Conservation (phyloP, 192 early-diverging fungal species). For the Chytriomyces confervae region DNA sequence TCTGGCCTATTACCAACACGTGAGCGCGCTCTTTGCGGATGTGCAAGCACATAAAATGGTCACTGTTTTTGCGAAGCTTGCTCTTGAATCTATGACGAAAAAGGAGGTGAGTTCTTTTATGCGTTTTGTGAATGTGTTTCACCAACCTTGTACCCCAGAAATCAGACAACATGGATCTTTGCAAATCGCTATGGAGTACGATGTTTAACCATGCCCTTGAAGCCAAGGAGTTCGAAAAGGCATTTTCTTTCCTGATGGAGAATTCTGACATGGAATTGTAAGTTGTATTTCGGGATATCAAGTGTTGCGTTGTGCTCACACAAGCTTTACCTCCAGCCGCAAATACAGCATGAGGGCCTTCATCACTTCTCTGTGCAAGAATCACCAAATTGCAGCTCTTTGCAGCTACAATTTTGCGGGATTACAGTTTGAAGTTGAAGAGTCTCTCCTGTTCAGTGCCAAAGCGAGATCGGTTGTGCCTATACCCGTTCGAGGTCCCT, state of each 20-base stretch:
- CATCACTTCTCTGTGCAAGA: conserved; percentile 33
- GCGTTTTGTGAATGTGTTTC: neutral
- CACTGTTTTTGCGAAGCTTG: conserved; percentile 37
- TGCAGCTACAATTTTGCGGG: conserved; percentile 40
- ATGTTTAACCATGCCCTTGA: conserved; percentile 39
- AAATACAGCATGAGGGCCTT: conserved; percentile 38
- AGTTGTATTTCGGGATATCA: conserved; percentile 27
- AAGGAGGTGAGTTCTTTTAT: conserved; percentile 24
- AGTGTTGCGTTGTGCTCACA: neutral
- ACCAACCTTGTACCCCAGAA: neutral
- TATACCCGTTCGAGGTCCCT: neutral
- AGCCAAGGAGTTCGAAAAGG: conserved; percentile 33
- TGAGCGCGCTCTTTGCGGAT: conserved; percentile 41
- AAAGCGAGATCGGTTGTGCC: conserved; percentile 22
- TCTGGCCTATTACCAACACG: conserved; percentile 42
- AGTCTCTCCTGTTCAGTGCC: conserved; percentile 37
- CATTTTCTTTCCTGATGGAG: conserved; percentile 30
- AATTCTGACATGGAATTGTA: conserved; percentile 40
- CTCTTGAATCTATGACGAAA: conserved; percentile 28
- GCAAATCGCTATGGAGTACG: conserved; percentile 24
- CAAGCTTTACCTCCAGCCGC: conserved; percentile 22
- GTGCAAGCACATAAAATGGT: conserved; percentile 19
- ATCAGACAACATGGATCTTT: conserved; percentile 23
- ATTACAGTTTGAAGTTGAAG: conserved; percentile 46
- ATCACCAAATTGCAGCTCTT: conserved; percentile 38